Evolutionary conservation across 345 rosid species (phyloP).

Genomic region (Leavenworthia alabamica): DNA sequence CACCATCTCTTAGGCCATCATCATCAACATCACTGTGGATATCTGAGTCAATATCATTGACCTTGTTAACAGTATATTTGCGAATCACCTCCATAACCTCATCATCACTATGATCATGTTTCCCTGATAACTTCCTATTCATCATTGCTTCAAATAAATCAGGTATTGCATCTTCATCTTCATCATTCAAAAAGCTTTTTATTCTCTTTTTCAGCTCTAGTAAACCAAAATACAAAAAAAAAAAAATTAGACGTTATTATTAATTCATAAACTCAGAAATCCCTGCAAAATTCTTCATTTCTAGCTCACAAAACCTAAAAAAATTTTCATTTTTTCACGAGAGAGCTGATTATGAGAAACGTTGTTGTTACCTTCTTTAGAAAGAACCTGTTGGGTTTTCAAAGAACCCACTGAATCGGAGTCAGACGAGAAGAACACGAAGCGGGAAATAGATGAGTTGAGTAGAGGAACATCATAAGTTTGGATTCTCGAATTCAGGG

Average conservation of each 20-base stretch:
- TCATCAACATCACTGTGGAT: constrained; percentile 2
- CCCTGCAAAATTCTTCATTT: not conserved
- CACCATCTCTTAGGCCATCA: not conserved
- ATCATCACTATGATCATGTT: constrained; percentile 49
- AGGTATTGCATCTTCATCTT: constrained; percentile 52
- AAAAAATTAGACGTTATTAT: not conserved
- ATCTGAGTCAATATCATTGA: constrained; percentile 10
- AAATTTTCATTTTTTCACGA: not conserved
- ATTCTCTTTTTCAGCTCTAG: constrained; percentile 58
- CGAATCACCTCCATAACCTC: constrained; percentile 44
- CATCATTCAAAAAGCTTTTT: constrained; percentile 38
- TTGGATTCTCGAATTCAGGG: not conserved
- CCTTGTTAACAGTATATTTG: constrained; percentile 6
- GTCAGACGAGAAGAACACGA: constrained; percentile 34
- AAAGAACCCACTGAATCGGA: constrained; percentile 13
- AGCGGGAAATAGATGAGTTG: constrained; percentile 2
- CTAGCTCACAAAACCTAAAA: not conserved
- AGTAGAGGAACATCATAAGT: not conserved
- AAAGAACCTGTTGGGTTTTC: constrained; percentile 22
- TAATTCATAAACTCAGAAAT: not conserved
- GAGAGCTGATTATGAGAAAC: not conserved
- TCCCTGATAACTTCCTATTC: constrained; percentile 57
- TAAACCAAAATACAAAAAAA: not conserved
- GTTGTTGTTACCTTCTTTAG: constrained; percentile 34
- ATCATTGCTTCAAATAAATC: constrained; percentile 52